Evolutionary conservation across 257 asterid genomes (phyloP), one percentile per base, ranked within the genome.

Genomic region (Perilla frutescens): DNA sequence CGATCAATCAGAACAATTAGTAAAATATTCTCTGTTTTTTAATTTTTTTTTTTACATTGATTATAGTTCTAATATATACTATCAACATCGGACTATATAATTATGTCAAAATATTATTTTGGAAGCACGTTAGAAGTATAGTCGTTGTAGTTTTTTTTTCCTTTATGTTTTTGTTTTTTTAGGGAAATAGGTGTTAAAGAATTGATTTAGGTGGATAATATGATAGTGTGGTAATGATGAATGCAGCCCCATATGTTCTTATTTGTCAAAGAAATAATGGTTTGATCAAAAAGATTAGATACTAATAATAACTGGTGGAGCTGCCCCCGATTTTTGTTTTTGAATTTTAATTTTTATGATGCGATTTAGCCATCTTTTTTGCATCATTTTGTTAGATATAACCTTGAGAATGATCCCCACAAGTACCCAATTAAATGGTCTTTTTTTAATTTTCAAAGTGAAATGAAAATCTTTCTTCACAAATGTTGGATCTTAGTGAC

Each of bases 181-280:
- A 20, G 26, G 49, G 49, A 7, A 44, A 12, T 7, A 45, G 13
- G 29, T 11, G 12, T 45, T 45, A 32, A 34, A 50, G 14, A 49
- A 49, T 66, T 66, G 58, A 37, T 47, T 7, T 61, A 2, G 56
- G 68, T 72, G 59, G 76, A 51, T 72, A 45, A 11, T 49, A 75
- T 75, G 61, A 75, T 68, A 31, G 76, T 41, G 39, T n/a, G 64
- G 71, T 32, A 76, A 69, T 76, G 60, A 69, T 68, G 76, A 57
- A 65, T 66, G 54, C 8, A 57, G 58, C 34, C 68, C 53, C 68
- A n/a, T 64, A 37, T 66, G 14, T 2, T 34, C 39, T 20, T 44
- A 26, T 7, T 56, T 41, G 69, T 71, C 51, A 47, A 71, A 60
- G 34, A 37, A 72, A 48, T 59, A n/a, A 44, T 71, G 29, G 9